phyloP scores from a whole-genome alignment of 2,329 filamentous ascomycete genomes.

The Trichothecium roseum region DNA sequence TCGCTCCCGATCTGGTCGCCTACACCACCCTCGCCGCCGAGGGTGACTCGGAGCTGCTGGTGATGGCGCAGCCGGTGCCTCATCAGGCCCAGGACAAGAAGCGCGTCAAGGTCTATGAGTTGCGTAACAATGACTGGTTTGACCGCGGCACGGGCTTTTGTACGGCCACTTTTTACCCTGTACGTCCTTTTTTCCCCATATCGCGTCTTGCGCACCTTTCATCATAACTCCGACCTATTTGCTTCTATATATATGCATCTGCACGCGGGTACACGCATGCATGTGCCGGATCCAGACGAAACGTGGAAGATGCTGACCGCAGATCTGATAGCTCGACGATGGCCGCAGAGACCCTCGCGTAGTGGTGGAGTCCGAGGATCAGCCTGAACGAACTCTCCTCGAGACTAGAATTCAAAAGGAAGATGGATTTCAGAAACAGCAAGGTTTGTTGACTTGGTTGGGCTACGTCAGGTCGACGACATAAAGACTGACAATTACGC shows the following conservation, averaged over 20 bases:
- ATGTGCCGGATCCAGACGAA: too few species aligned
- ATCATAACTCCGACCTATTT: neutral
- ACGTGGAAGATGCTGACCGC: slow-evolving; percentile 10
- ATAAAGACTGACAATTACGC: slow-evolving; percentile 14
- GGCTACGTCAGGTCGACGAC: slow-evolving; percentile 24
- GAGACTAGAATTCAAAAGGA: slow-evolving; percentile 88
- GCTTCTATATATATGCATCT: neutral
- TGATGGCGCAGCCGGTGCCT: slow-evolving; percentile 64
- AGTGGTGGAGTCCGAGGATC: slow-evolving; percentile 86
- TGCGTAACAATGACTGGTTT: slow-evolving; percentile 98
- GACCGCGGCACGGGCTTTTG: slow-evolving; percentile 96
- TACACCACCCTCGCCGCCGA: slow-evolving; percentile 38
- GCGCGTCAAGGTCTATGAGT: slow-evolving; percentile 97
- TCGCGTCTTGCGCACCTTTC: slow-evolving; percentile 4
- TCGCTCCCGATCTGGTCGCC: slow-evolving; percentile 40
- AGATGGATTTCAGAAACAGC: slow-evolving; percentile 96
- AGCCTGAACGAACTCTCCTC: slow-evolving; percentile 71
- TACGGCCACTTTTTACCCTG: slow-evolving; percentile 62
- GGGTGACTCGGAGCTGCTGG: slow-evolving; percentile 50
- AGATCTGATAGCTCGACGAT: slow-evolving; percentile 36
- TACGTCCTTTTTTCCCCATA: slow-evolving; percentile 33
- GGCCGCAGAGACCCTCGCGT: slow-evolving; percentile 75
- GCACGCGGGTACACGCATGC: too few species aligned
- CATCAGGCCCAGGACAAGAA: slow-evolving; percentile 56
- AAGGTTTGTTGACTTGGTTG: slow-evolving; percentile 46